phyloP scores from a whole-genome alignment of 1,139 yeast species.

The Pichia sp. region DNA sequence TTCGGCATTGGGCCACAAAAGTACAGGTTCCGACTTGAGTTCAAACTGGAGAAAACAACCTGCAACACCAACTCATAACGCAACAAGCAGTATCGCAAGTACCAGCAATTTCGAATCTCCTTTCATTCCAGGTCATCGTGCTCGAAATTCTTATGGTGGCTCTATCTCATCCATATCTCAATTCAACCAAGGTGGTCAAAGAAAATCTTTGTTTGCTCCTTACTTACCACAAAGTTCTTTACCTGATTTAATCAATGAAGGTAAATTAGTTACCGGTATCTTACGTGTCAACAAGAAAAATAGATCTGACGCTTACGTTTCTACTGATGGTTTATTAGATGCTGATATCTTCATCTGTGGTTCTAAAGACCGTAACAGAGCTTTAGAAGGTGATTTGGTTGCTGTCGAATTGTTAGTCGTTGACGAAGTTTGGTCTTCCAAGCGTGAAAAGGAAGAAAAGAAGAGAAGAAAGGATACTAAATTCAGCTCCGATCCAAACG shows the following conservation, averaged over 20 bases:
- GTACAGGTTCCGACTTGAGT: slow-evolving; percentile 63
- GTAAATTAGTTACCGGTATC: slow-evolving; percentile 88
- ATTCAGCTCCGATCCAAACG: slow-evolving; percentile 41
- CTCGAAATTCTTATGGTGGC: slow-evolving; percentile 65
- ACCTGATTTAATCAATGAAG: slow-evolving; percentile 87
- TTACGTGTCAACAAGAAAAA: slow-evolving; percentile 93
- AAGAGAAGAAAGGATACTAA: slow-evolving; percentile 81
- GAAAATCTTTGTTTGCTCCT: slow-evolving; percentile 94
- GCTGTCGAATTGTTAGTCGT: slow-evolving; percentile 93
- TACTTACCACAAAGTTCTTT: slow-evolving; percentile 91
- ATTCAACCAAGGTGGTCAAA: slow-evolving; percentile 40
- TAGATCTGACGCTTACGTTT: slow-evolving; percentile 95
- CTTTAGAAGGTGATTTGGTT: slow-evolving; percentile 93
- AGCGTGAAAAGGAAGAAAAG: slow-evolving; percentile 95
- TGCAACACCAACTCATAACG: slow-evolving; percentile 30
- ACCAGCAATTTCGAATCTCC: slow-evolving; percentile 46
- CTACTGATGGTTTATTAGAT: slow-evolving; percentile 92
- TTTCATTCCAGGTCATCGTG: slow-evolving; percentile 70
- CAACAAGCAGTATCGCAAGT: slow-evolving; percentile 2
- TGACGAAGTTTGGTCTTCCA: slow-evolving; percentile 97
- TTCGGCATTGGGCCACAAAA: slow-evolving; percentile 52
- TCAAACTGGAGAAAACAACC: slow-evolving; percentile 59
- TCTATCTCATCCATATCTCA: slow-evolving; percentile 58
- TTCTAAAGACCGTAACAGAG: slow-evolving; percentile 97
- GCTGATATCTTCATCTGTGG: slow-evolving; percentile 98